These are phyloP conservation scores for Rubroboletus pulcherrimus DNA, from an alignment of 768 basidiomycete species.

Conservation along the genomic window DNA sequence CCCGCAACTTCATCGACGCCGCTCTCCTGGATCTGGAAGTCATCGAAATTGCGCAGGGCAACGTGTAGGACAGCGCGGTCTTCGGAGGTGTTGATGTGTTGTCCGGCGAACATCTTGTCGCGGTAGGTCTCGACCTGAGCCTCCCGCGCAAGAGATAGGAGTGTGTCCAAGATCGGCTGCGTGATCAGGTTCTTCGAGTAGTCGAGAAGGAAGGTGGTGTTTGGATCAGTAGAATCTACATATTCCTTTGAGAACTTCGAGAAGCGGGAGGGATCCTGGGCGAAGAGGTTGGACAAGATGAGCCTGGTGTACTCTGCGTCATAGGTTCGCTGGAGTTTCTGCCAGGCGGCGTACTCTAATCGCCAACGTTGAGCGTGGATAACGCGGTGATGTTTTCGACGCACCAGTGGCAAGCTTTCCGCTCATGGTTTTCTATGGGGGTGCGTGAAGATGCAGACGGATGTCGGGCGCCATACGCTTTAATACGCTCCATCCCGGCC, in stretches of 20 bases:
- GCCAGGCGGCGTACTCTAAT: slow-evolving; percentile 85
- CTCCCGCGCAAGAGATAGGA: slow-evolving; percentile 80
- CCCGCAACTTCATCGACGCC: slow-evolving; percentile 79
- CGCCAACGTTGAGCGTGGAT: not conserved
- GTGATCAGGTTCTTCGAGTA: slow-evolving; percentile 97
- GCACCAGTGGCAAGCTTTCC: slow-evolving; percentile 62
- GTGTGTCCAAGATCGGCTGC: slow-evolving; percentile 70
- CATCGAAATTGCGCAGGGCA: slow-evolving; percentile 78
- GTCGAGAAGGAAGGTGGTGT: slow-evolving; percentile 85
- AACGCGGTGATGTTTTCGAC: not conserved
- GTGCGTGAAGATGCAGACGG: slow-evolving; percentile 1
- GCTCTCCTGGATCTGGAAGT: slow-evolving; percentile 74
- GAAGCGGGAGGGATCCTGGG: slow-evolving; percentile 83
- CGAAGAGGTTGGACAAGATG: slow-evolving; percentile 90
- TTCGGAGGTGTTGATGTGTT: slow-evolving; percentile 98
- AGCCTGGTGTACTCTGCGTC: slow-evolving; percentile 68
- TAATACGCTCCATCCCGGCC: slow-evolving; percentile 10
- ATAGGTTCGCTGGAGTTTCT: slow-evolving; percentile 84
- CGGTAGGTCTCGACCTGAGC: slow-evolving; percentile 80
- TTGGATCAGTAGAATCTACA: slow-evolving; percentile 57
- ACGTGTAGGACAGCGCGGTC: slow-evolving; percentile 95
- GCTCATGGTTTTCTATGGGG: slow-evolving; percentile 42
- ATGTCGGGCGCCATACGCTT: slow-evolving; percentile 2
- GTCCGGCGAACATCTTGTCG: slow-evolving; percentile 92
- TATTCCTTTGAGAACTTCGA: slow-evolving; percentile 79